Evolutionary conservation across 2,329 filamentous ascomycete species (phyloP).

Genomic region (Colletotrichum sp.): DNA sequence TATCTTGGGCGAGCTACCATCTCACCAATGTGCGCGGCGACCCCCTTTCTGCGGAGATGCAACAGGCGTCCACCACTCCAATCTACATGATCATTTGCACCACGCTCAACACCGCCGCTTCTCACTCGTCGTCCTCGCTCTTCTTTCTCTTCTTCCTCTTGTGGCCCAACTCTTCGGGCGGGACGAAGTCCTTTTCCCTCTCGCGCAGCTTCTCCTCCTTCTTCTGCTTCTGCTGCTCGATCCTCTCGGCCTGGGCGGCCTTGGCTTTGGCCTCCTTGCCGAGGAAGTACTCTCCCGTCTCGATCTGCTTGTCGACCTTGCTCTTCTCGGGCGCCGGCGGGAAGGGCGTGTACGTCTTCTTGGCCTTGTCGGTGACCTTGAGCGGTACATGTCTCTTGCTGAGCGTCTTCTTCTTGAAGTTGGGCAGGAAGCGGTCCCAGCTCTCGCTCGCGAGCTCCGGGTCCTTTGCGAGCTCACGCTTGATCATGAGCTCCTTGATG

Average conservation of each 20-base stretch:
- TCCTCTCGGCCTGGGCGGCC: slow-evolving; percentile 76
- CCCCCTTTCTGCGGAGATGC: background rate
- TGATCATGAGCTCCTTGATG: slow-evolving; percentile 81
- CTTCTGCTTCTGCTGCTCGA: slow-evolving; percentile 85
- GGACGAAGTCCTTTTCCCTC: slow-evolving; percentile 83
- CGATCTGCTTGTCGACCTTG: slow-evolving; percentile 98
- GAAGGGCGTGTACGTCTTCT: slow-evolving; percentile 97
- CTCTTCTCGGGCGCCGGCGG: slow-evolving; percentile 97
- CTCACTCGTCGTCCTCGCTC: slow-evolving; percentile 33
- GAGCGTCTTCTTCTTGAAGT: slow-evolving; percentile 94
- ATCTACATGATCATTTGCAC: background rate
- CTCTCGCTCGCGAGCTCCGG: slow-evolving; percentile 84
- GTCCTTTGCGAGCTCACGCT: slow-evolving; percentile 88
- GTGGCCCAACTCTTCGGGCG: slow-evolving; percentile 76
- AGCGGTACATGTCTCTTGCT: slow-evolving; percentile 81
- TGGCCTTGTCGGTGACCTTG: slow-evolving; percentile 89
- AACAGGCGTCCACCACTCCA: background rate
- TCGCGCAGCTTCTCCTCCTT: slow-evolving; percentile 88
- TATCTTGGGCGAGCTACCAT: slow-evolving; percentile 17
- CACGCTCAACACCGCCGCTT: background rate
- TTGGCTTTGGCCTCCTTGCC: slow-evolving; percentile 91
- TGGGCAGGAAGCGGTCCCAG: slow-evolving; percentile 95
- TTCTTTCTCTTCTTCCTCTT: slow-evolving; percentile 71
- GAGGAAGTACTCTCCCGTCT: slow-evolving; percentile 96
- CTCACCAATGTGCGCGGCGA: slow-evolving; percentile 7